Base-by-base conservation (phyloP, 2,329 filamentous ascomycete genomes). In the Fusarium devonianum region DNA sequence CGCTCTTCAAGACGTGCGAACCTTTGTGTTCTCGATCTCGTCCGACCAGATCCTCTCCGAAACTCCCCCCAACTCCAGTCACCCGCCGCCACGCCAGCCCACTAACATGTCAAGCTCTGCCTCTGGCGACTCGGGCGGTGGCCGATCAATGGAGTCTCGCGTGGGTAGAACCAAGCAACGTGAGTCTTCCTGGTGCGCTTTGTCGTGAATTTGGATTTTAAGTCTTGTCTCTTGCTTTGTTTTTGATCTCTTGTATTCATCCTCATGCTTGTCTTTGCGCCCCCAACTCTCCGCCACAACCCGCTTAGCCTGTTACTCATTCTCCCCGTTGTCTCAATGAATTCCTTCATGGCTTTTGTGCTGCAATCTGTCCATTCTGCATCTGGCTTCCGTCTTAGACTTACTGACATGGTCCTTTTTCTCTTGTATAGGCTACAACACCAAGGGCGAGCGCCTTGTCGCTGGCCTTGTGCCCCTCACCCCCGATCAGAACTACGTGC, bases 391-490 rank as follows among this genome's bases (percentile, higher is more conserved):
- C 26, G 40, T 23, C 36, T 40, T n/a, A 11, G 16, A 23, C 14
- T 35, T 34, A 63, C 61, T 65, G 42, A 62, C 57, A 48, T 13
- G 52, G 39, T 49, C 42, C 59, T 55, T 43, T 43, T 38, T n/a
- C n/a, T n/a, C n/a, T n/a, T 63, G 48, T 66, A 46, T 74, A 97
- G 94, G 92, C 69, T 99, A 97, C 76, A 92, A 90, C 68, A 77
- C 89, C 52, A 89, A 91, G 72, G 93, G 93, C 76, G 93, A 97
- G 76, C 88, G 94, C 62, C 86, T 97, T 55, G 94, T 99, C 65
- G 93, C 94, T 53, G 94, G 94, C 64, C 87, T 97, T 49, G 94
- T 99, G 36, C 91, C 94, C 59, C 80, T 97, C 60, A 94, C 90
- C 45, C 74, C 82, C 66, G 92, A 96, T 76, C 93, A 90, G 72